Conservation (phyloP, 164 flowering plant genomes). For the Aristolochia fimbriata region DNA sequence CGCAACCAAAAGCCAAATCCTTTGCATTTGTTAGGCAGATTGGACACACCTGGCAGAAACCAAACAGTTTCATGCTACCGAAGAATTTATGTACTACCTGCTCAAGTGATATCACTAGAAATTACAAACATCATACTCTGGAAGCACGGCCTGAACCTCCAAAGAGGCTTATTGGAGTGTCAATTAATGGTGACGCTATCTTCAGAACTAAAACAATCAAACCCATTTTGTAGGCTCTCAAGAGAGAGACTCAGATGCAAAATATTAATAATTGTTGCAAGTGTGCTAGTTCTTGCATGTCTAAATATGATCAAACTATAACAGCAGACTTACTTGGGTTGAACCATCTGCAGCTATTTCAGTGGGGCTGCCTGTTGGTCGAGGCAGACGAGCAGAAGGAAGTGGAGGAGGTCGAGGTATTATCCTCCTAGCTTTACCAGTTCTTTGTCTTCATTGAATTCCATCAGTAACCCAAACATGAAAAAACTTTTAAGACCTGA, state of each 20-base stretch:
- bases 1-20: conserved; percentile 58
- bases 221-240: too few relatives aligned
- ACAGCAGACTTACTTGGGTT: conserved; percentile 17
- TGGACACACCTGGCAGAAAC: conserved; percentile 24
- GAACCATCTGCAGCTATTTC: conserved; percentile 16
- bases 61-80: conserved; percentile 1
- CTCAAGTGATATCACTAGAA: not conserved
- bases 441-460: conserved; percentile 21
- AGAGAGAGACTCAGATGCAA: too few relatives aligned
- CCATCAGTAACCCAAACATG: not conserved
- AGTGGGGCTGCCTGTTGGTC: conserved; percentile 15
- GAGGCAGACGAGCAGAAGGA: conserved; percentile 18
- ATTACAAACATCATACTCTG: too few relatives aligned
- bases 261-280: too few relatives aligned
- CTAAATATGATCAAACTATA: not conserved
- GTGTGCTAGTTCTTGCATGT: too few relatives aligned
- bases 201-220: too few relatives aligned
- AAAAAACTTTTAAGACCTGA: not conserved
- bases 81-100: not conserved
- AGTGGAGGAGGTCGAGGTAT: conserved; percentile 53
- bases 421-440: conserved; percentile 46
- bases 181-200: too few relatives aligned
- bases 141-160: too few relatives aligned
- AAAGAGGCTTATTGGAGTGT: too few relatives aligned
- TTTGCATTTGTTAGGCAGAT: conserved; percentile 41